These are phyloP conservation scores for Coemansia sp. DNA, from an alignment of 371 early-diverging fungal genomes.

Conservation along the genomic window DNA sequence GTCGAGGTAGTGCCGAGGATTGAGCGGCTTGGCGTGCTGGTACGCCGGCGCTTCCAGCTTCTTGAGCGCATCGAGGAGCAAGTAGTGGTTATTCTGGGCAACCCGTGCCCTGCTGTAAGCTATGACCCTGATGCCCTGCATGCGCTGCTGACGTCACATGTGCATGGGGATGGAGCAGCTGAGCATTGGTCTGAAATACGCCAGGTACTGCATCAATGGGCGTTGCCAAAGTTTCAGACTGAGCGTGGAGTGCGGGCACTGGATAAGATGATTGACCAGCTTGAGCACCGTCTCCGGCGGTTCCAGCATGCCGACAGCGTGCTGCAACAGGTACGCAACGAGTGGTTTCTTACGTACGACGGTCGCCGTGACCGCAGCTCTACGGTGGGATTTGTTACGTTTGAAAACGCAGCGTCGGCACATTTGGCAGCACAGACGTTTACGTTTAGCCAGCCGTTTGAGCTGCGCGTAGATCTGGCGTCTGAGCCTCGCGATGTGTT, in stretches of 20 bases:
- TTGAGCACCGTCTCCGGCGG: constrained; percentile 6
- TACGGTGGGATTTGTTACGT: constrained; percentile 71
- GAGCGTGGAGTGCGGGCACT: constrained; percentile 21
- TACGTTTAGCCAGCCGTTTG: constrained; percentile 65
- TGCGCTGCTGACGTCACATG: constrained; percentile 6
- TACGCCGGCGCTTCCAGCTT: constrained; percentile 27
- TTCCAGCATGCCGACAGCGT: constrained; percentile 48
- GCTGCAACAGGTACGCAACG: constrained; percentile 25
- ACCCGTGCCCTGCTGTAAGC: constrained; percentile 41
- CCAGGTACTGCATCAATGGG: constrained; percentile 24
- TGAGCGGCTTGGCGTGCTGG: constrained; percentile 32
- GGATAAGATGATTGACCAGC: constrained; percentile 4
- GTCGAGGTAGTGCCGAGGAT: constrained; percentile 48
- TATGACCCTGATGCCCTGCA: constrained; percentile 43
- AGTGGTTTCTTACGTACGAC: constrained; percentile 42
- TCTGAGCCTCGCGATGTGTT: constrained; percentile 90
- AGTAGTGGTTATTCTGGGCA: constrained; percentile 33
- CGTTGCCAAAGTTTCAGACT: constrained; percentile 17
- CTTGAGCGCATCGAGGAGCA: constrained; percentile 38
- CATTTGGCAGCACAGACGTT: constrained; percentile 63
- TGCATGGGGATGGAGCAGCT: neutral
- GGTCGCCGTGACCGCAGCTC: constrained; percentile 41
- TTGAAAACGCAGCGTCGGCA: constrained; percentile 65
- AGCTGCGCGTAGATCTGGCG: constrained; percentile 70
- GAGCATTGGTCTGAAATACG: constrained; percentile 3